Base-by-base conservation (phyloP, 208 protist species). In the Trypanosomatidae sp. region DNA sequence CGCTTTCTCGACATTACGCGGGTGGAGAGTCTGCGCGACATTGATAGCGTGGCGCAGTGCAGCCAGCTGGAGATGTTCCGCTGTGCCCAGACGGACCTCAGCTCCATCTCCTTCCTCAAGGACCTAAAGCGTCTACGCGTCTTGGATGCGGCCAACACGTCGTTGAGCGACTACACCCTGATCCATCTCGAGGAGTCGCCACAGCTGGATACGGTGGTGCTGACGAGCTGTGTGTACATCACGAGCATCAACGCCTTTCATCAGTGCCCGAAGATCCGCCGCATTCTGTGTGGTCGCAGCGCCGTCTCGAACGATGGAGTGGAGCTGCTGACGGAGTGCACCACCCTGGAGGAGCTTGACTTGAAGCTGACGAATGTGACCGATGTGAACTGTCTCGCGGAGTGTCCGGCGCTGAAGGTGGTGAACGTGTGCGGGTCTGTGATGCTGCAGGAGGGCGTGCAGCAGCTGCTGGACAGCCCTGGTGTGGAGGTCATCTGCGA, bases 1-100 rank as follows among this genome's bases (percentile, higher is more conserved):
- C 84, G 91, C 22, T 95, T 93, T 41, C 72, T 95, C 3, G 91
- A 95, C 66, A 77, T 95, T 9, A 89, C 88, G n/a, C 75, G 77
- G 22, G 77, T 84, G 39, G 75, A 77, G 56, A 73, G 70, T 30
- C 80, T 78, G 30, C 84, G 89, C 17, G 87, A 87, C 22, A 59
- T 95, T 30, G 82, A 88, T 6, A 80, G 80, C 62, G 58, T 92
- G 15, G 53, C 74, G 39, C 50, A 69, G 30, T 94, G 90, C 73
- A 68, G 50, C 2, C 62, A 87, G 55, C 76, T 95, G 7, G 91
- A 95, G 77, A 77, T 94, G 44, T 90, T 94, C 65, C 89, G 89
- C 53, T 88, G 91, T 77, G 80, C 81, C 12, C 67, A 85, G 28
- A 77, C 87, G 4, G 71, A 92, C 33, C 82, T 93, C 43, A 83